phyloP scores from a whole-genome alignment of 2,329 filamentous ascomycete genomes.

The Fusarium brachygibbosum region DNA sequence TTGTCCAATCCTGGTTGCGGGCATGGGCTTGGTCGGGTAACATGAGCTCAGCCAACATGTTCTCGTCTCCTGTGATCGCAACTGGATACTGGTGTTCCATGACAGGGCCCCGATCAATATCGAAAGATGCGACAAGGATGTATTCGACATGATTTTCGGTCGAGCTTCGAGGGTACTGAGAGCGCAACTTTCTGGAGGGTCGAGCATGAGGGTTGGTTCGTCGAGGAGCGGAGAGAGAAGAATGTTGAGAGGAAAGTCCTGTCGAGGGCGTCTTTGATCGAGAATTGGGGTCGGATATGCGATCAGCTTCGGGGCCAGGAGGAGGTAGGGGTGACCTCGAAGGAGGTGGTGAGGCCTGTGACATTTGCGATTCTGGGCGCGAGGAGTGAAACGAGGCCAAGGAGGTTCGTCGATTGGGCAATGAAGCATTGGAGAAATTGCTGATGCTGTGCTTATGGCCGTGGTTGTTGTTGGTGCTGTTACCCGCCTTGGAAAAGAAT shows the following conservation, averaged over 20 bases:
- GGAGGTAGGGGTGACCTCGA: constrained; percentile 69
- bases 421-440: constrained; percentile 52
- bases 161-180: constrained; percentile 81
- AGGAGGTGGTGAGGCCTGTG: constrained; percentile 65
- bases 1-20: constrained; percentile 97
- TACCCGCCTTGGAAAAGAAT: constrained; percentile 56
- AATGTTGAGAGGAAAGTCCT: constrained; percentile 72
- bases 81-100: constrained; percentile 99
- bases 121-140: constrained; percentile 96
- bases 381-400: constrained; percentile 74
- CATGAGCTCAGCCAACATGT: constrained; percentile 99
- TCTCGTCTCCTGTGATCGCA: constrained; percentile 95
- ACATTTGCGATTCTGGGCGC: constrained; percentile 70
- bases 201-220: constrained; percentile 65
- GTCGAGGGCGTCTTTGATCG: constrained; percentile 72
- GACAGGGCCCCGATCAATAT: constrained; percentile 93
- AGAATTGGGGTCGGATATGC: constrained; percentile 70
- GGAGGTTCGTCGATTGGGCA: constrained; percentile 63
- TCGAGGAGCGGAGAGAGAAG: constrained; percentile 68
- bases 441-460: constrained; percentile 55
- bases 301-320: constrained; percentile 64
- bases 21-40: constrained; percentile 96
- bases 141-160: constrained; percentile 97
- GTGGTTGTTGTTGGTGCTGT: constrained; percentile 36
- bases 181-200: constrained; percentile 71